Conservation (phyloP, 352 stramenopile species). For the Globisporangium spiculum region DNA sequence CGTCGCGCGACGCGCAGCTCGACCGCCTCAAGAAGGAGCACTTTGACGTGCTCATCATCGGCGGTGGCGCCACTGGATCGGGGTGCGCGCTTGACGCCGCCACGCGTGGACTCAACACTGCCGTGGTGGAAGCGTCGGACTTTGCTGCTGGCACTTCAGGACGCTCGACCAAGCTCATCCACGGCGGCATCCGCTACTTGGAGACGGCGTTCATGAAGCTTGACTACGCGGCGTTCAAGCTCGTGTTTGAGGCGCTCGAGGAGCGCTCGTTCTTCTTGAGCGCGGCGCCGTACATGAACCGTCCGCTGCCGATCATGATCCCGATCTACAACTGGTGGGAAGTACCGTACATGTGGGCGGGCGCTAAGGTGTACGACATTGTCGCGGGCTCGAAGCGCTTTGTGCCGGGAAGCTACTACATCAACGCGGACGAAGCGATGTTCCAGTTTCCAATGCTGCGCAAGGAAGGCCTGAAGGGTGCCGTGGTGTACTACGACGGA, state of each 20-base stretch:
- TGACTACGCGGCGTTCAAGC: slow-evolving; percentile 87
- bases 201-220: slow-evolving; percentile 94
- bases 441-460: slow-evolving; percentile 95
- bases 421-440: slow-evolving; percentile 88
- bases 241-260: slow-evolving; percentile 92
- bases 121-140: slow-evolving; percentile 90
- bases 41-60: slow-evolving; percentile 94
- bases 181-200: slow-evolving; percentile 94
- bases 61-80: slow-evolving; percentile 90
- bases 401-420: slow-evolving; percentile 89
- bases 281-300: slow-evolving; percentile 94
- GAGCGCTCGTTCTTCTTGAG: slow-evolving; percentile 92
- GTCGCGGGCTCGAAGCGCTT: slow-evolving; percentile 87
- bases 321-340: slow-evolving; percentile 95
- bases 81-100: slow-evolving; percentile 89
- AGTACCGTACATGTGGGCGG: slow-evolving; percentile 93
- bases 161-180: slow-evolving; percentile 94
- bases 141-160: slow-evolving; percentile 92
- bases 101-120: slow-evolving; percentile 91
- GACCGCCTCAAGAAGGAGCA: slow-evolving; percentile 84
- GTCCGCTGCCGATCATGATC: slow-evolving; percentile 94
- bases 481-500: slow-evolving; percentile 89
- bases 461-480: slow-evolving; percentile 89
- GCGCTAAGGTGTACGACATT: slow-evolving; percentile 92
- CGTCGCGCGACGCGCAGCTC: slow-evolving; percentile 64